Percentiles rank a stretch among this genome's conserved stretches.
Evolutionary conservation across 2,329 filamentous ascomycete species (phyloP).

Genomic region (Xylaria sp.): DNA sequence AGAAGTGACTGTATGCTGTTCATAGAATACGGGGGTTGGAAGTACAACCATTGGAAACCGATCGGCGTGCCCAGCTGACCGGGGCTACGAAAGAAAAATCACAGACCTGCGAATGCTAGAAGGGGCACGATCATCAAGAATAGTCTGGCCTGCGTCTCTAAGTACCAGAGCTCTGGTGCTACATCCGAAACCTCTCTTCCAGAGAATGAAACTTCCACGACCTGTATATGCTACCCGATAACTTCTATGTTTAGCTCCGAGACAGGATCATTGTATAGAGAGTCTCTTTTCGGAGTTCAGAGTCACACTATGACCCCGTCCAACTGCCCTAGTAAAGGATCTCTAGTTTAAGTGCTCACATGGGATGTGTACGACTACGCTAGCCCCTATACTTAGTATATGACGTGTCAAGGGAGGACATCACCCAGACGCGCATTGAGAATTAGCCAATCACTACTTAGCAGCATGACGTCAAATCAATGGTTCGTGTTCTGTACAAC

Average conservation of each 20-base stretch:
- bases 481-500: background rate
- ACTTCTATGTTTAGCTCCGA: no score
- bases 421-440: background rate
- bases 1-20: background rate
- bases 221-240: no score
- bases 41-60: background rate
- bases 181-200: no score
- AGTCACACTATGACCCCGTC: background rate
- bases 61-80: background rate
- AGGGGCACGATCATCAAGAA: no score
- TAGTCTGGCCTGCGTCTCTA: no score
- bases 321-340: background rate
- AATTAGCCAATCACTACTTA: background rate
- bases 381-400: background rate
- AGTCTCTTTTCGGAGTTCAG: no score
- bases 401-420: conserved; percentile 3
- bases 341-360: background rate
- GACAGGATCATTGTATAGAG: no score
- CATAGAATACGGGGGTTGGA: background rate
- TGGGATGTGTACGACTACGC: background rate
- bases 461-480: background rate
- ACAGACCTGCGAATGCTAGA: no score
- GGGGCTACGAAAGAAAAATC: background rate
- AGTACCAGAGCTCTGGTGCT: no score
- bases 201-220: no score